Evolutionary conservation across 768 basidiomycete genomes (phyloP), one percentile per base, ranked within the genome.

Genomic region (Agaricus subrufescens): DNA sequence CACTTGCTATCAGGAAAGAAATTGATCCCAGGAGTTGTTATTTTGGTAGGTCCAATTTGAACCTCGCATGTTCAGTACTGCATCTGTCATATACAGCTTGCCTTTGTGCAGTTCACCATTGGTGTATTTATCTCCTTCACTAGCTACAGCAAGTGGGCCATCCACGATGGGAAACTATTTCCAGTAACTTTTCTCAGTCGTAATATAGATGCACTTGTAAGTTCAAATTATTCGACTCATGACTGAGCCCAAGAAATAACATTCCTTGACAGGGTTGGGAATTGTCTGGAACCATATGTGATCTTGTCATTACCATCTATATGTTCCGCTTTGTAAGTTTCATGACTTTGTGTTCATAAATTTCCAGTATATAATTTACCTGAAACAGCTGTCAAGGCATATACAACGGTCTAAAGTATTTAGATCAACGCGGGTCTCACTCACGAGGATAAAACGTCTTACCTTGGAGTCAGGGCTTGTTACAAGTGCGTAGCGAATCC

Each of bases 261-360:
- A 8, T 11, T 12, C 3, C 2, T 34, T 4, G n/a, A 3, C 42
- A 29, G 46, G 54, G 5, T 37, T 27, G 19, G 19, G 19, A 19
- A 19, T 19, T 19, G 19, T 19, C 19, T 19, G 19, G 19, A 19
- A 1, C 19, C 12, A 3, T 42, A 10, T 54, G 54, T 31, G 54
- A 54, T n/a, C 19, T 54, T 5, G 5, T 54, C 12, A 54, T 54
- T 42, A 46, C 54, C 9, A 19, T 39, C 10, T 54, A 47, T 29
- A 54, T 54, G 54, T 48, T 48, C 10, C 19, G 26, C 25, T 40
- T 47, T 47, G 46, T 54, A 30, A 12, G 53, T 48, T 1, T 47
- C 30, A 48, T 31, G 7, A 8, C 14, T 12, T 7, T n/a, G n/a
- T 48, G 12, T 14, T 10, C 11, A 7, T 10, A 5, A 46, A 10